These are phyloP conservation scores for Penicillium sp. DNA, from an alignment of 2,329 filamentous ascomycete species.

Conservation along the genomic window DNA sequence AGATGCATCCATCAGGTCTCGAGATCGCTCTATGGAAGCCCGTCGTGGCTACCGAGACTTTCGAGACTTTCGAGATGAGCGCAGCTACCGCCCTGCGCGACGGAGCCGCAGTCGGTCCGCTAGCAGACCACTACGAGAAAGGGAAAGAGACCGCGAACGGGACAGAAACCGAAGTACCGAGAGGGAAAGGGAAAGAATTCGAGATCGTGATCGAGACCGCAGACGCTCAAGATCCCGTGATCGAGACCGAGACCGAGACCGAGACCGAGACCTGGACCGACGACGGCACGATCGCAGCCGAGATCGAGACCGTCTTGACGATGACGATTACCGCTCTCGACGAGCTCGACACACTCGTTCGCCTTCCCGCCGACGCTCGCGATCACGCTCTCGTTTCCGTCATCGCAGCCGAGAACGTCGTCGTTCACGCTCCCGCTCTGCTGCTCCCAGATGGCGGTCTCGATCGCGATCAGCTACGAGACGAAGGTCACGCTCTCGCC, in stretches of 20 bases:
- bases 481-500: constrained; percentile 30
- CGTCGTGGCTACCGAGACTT: constrained; percentile 28
- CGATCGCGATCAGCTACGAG: constrained; percentile 18
- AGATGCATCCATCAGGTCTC: constrained; percentile 25
- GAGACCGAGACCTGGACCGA: constrained; percentile 18
- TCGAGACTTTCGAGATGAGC: constrained; percentile 24
- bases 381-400: constrained; percentile 12
- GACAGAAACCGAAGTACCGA: constrained; percentile 10
- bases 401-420: constrained; percentile 10
- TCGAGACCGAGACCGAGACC: constrained; percentile 15
- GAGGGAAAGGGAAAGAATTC: constrained; percentile 10
- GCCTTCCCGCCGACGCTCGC: constrained; percentile 16
- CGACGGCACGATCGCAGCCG: constrained; percentile 19
- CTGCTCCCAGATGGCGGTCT: constrained; percentile 17
- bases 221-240: constrained; percentile 16
- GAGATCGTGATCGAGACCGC: constrained; percentile 21
- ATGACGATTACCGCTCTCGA: constrained; percentile 22
- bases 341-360: constrained; percentile 23
- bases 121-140: constrained; percentile 5
- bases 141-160: constrained; percentile 17
- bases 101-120: constrained; percentile 33
- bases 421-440: constrained; percentile 16
- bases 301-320: constrained; percentile 15
- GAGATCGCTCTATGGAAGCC: constrained; percentile 32
- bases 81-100: constrained; percentile 29